Evolutionary conservation across 2,329 filamentous ascomycete species (phyloP), one percentile per base, ranked within the genome.

Genomic region (Lachnellula subtilissima): DNA sequence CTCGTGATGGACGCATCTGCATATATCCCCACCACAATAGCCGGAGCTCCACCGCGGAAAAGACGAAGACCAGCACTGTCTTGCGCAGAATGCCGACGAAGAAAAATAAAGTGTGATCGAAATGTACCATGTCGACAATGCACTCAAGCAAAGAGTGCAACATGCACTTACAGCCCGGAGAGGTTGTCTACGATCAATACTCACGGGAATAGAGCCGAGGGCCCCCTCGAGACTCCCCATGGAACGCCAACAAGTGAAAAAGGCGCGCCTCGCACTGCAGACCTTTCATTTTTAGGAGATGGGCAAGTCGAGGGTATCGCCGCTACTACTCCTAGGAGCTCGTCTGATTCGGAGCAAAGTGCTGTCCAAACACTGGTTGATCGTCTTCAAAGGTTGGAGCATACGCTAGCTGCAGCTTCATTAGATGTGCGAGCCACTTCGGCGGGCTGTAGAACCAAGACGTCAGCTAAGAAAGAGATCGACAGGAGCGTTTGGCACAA

Each of bases 91-190:
- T 78, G 76, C 62, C 69, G 75, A 17, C 71, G 72, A 17, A 71
- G 75, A 39, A 78, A 78, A 62, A 71, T 77, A 64, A 76, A 75
- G 52, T 78, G 75, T 56, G 73, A 77, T 56, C 67, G 74, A 1
- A 70, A 66, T n/a, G 64, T 70, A 17, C 75, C 75, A 4, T 78
- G 75, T 57, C 54, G 60, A 14, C 72, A 71, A 57, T 76, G 73
- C 60, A 63, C 67, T 6, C 58, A 61, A 15, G 63, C 66, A 1
- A 65, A 66, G 17, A 68, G 67, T 45, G 60, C 63, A 46, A 61
- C 61, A 4, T 76, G 74, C 53, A 64, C 57, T 15, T 76, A 66
- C 49, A 58, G 50, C 52, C 54, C 55, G 15, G 56, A 58, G 17
- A 57, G 47, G 22, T n/a, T 51, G 14, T 53, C 50, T 15, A 51